These are phyloP conservation scores for Diaporthe amygdali DNA, from an alignment of 2,329 filamentous ascomycete genomes.

Conservation along the genomic window DNA sequence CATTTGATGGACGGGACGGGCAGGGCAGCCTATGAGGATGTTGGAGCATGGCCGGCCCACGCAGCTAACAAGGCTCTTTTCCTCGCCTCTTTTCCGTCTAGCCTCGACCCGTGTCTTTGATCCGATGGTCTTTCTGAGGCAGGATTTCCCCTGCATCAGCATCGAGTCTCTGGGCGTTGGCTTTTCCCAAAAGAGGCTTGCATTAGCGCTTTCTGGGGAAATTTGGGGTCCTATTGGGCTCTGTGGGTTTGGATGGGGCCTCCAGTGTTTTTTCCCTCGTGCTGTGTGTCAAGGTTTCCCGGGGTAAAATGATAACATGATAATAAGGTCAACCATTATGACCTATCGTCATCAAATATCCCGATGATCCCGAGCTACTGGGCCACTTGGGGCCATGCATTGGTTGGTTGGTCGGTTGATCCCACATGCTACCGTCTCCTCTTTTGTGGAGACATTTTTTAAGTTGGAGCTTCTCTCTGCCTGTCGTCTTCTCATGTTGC, in stretches of 20 bases:
- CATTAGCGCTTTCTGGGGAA: conserved; percentile 21
- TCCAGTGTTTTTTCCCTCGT: not conserved
- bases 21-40: conserved; percentile 11
- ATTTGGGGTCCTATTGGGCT: conserved; percentile 14
- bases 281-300: conserved; percentile 10
- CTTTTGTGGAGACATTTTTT: not conserved
- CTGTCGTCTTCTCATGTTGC: not conserved
- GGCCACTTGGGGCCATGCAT: not conserved
- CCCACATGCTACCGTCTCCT: conserved; percentile 5
- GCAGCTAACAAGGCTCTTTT: not conserved
- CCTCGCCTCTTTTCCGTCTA: not conserved
- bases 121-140: not conserved
- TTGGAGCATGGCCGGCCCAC: not conserved
- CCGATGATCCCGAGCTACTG: conserved; percentile 10
- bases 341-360: conserved; percentile 2
- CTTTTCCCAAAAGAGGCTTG: not conserved
- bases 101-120: conserved; percentile 4
- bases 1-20: conserved; percentile 10
- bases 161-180: not conserved
- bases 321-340: not conserved
- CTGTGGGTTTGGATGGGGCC: not conserved
- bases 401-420: not conserved
- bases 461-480: conserved; percentile 1
- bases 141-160: conserved; percentile 9
- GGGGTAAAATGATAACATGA: conserved; percentile 8